Conservation (phyloP, 257 asterid species). For the Plantago elongata region DNA sequence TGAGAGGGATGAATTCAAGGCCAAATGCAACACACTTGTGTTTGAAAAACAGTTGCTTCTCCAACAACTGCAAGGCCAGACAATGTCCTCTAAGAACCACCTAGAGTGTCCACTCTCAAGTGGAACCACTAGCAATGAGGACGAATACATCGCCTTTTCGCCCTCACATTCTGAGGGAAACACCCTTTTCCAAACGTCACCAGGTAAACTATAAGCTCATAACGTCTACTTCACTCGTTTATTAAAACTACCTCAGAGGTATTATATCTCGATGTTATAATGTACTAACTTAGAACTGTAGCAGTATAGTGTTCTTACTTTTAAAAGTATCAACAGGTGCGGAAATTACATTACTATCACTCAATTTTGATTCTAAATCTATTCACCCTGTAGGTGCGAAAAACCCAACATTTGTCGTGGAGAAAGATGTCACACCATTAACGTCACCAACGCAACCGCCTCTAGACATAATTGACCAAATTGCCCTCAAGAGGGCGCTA, state of each 20-base stretch:
- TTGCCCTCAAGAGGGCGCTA: slow-evolving; percentile 39
- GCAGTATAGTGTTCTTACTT: too few relatives aligned
- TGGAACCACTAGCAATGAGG: slow-evolving; percentile 50
- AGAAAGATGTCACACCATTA: too few relatives aligned
- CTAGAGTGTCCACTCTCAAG: slow-evolving; percentile 41
- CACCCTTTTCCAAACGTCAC: neutral
- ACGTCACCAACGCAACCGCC: neutral
- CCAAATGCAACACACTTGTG: slow-evolving; percentile 40
- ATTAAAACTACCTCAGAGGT: too few relatives aligned
- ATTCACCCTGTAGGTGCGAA: neutral
- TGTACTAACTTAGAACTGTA: too few relatives aligned
- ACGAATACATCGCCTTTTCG: slow-evolving; percentile 38
- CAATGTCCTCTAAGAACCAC: slow-evolving; percentile 15
- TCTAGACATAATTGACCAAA: slow-evolving; percentile 21
- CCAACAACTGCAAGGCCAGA: slow-evolving; percentile 34
- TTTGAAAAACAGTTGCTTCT: slow-evolving; percentile 46
- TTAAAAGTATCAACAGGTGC: too few relatives aligned
- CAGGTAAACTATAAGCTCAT: neutral
- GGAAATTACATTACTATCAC: neutral
- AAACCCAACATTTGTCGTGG: neutral
- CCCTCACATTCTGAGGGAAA: slow-evolving; percentile 49
- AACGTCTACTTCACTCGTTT: too few relatives aligned
- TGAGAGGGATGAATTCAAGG: slow-evolving; percentile 66
- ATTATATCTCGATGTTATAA: too few relatives aligned
- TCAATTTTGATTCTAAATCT: neutral